These are phyloP conservation scores for Cenococcum geophilum DNA, from an alignment of 495 filamentous ascomycete genomes.

Conservation along the genomic window DNA sequence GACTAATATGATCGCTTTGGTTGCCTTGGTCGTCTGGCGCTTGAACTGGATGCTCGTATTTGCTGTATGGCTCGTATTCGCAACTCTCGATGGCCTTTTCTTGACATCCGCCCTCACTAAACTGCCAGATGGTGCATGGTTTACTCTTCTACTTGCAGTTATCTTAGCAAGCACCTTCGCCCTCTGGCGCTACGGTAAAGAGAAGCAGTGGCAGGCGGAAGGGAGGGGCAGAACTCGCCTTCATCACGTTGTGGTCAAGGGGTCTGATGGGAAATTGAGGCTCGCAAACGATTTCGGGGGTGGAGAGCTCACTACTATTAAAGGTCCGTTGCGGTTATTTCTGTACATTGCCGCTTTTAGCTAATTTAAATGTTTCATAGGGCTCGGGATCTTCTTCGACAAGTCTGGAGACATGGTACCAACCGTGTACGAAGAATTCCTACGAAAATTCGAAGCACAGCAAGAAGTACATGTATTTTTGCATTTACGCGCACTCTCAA, in stretches of 20 bases:
- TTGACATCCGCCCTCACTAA: constrained; percentile 60
- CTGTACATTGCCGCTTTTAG: background rate
- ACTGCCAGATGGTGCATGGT: constrained; percentile 65
- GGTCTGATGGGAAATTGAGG: constrained; percentile 9
- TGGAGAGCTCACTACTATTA: constrained; percentile 23
- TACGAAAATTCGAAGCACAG: constrained; percentile 30
- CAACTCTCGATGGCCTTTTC: constrained; percentile 55
- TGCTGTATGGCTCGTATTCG: constrained; percentile 54
- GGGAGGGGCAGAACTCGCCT: constrained; percentile 48
- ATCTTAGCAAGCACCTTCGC: constrained; percentile 54
- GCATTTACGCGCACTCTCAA: constrained; percentile 29
- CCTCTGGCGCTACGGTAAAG: constrained; percentile 67
- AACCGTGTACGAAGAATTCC: constrained; percentile 31
- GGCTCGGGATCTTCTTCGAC: constrained; percentile 34
- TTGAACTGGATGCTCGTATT: constrained; percentile 51
- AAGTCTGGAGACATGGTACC: constrained; percentile 30
- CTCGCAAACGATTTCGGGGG: constrained; percentile 23
- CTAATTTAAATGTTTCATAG: background rate
- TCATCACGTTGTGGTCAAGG: constrained; percentile 17
- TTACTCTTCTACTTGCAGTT: constrained; percentile 57
- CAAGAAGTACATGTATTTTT: constrained; percentile 32
- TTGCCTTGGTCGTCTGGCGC: constrained; percentile 61
- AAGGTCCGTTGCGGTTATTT: background rate
- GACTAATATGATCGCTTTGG: constrained; percentile 59
- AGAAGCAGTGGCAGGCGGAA: constrained; percentile 63